Base-by-base conservation (phyloP, 2,329 filamentous ascomycete species). In the Colletotrichum sp. region DNA sequence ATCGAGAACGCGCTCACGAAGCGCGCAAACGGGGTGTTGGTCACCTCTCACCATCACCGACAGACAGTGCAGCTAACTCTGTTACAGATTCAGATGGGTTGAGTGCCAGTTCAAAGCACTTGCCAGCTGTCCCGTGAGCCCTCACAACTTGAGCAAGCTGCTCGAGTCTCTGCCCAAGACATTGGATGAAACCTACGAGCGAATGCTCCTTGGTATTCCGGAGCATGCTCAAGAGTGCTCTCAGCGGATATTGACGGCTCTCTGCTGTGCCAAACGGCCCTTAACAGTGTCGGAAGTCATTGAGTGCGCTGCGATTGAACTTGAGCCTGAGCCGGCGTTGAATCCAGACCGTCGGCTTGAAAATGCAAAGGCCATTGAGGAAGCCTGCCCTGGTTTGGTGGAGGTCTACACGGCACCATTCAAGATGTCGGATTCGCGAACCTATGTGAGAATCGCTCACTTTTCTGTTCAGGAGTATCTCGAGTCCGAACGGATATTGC, bases 131-230 rank as follows among this genome's bases (percentile, higher is more conserved):
- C 75, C 68, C 19, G 30, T 36, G 12, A 74, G 65, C 82, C 39
- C 76, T 11, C 19, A 30, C 22, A 19, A 29, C 4, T 13, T 59
- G 16, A 71, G 71, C 69, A 78, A 78, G 77, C 80, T 71, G 78
- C 83, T 79, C n/a, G 76, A 83, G 67, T 67, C 66, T 29, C 78
- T 83, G 13, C 78, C 84, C 1, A 80, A 36, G 55, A 71, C 78
- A 12, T 74, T 83, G 5, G 78, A 81, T 49, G 79, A 81, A n/a
- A 82, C 80, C 11, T 83, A 83, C 64, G 76, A 78, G 9, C 76
- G 79, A 16, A 71, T 69, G 70, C 25, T 72, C 7, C 22, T 19
- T 6, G 49, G 36, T 22, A 69, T 69, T 1, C 63, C 55, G 55
- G 22, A 25, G 22, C 22, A 27, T 15, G 29, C 49, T 5, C 25